Conservation (phyloP, 345 rosid genomes). For the Hirschfeldia incana region DNA sequence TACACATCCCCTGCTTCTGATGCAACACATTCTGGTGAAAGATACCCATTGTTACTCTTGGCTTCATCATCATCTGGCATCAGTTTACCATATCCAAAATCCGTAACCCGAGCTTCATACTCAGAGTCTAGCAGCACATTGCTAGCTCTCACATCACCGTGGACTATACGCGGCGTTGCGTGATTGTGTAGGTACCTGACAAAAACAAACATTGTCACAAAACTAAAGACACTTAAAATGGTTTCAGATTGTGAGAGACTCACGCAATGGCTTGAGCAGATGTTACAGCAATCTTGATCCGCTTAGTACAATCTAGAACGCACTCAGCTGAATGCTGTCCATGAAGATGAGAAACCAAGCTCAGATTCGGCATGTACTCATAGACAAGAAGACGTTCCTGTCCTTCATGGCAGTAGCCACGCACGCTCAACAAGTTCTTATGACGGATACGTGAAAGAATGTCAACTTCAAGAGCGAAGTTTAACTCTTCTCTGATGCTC, state of each 20-base stretch:
- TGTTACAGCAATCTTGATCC: conserved; percentile 78
- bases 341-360: conserved; percentile 89
- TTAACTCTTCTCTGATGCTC: conserved; percentile 93
- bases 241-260: conserved; percentile 38
- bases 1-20: conserved; percentile 84
- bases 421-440: conserved; percentile 77
- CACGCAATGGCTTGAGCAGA: conserved; percentile 91
- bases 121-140: conserved; percentile 70
- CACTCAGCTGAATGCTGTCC: conserved; percentile 96
- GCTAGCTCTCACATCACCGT: conserved; percentile 64
- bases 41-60: conserved; percentile 68
- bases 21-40: conserved; percentile 86
- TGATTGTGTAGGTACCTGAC: conserved; percentile 91
- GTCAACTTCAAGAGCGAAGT: conserved; percentile 89
- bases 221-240: background rate
- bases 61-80: conserved; percentile 85
- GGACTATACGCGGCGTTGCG: conserved; percentile 73
- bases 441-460: conserved; percentile 92
- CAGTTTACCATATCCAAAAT: conserved; percentile 86
- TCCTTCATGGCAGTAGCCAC: conserved; percentile 98
- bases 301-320: conserved; percentile 71
- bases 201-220: background rate
- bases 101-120: conserved; percentile 76
- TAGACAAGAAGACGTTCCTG: conserved; percentile 93
- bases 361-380: conserved; percentile 89